Percentiles rank a stretch among this genome's conserved stretches.
These are phyloP conservation scores for Coemansia sp. DNA, from an alignment of 192 early-diverging fungal species.

Conservation along the genomic window DNA sequence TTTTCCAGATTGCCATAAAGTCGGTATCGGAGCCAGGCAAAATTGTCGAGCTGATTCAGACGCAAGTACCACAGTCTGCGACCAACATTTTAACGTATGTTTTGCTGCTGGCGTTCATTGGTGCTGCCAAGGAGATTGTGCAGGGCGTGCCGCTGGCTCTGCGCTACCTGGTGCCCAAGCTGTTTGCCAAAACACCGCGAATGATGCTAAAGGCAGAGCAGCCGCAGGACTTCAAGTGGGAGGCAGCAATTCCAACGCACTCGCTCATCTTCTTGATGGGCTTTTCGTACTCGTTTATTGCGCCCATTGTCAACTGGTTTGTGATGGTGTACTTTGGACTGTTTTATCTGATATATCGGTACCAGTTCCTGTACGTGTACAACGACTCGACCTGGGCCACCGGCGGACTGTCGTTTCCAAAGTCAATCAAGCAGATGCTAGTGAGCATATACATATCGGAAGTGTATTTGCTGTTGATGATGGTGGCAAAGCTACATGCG, in stretches of 20 bases:
- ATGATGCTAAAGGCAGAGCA: constrained; percentile 57
- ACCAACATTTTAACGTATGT: constrained; percentile 87
- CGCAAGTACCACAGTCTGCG: constrained; percentile 70
- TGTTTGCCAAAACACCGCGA: constrained; percentile 77
- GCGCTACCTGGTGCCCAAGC: constrained; percentile 54
- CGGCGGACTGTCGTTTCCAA: constrained; percentile 66
- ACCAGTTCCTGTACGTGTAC: constrained; percentile 82
- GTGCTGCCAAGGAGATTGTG: constrained; percentile 65
- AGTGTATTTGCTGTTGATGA: constrained; percentile 72
- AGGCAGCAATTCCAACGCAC: constrained; percentile 64
- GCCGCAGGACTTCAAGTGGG: constrained; percentile 59
- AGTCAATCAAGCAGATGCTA: constrained; percentile 61
- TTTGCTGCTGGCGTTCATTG: constrained; percentile 68
- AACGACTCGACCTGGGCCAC: constrained; percentile 55
- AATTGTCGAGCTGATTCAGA: constrained; percentile 56
- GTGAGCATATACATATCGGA: constrained; percentile 73
- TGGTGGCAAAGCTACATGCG: constrained; percentile 53
- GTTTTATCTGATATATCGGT: constrained; percentile 71
- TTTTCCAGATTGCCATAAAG: constrained; percentile 47
- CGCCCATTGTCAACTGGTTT: constrained; percentile 80
- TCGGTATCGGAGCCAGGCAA: constrained; percentile 24
- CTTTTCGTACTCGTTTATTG: constrained; percentile 73
- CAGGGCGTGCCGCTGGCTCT: constrained; percentile 69
- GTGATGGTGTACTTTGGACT: constrained; percentile 72
- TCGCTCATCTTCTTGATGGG: constrained; percentile 72